Base-by-base conservation (phyloP, 768 basidiomycete genomes). In the Fomitopsis serialis region DNA sequence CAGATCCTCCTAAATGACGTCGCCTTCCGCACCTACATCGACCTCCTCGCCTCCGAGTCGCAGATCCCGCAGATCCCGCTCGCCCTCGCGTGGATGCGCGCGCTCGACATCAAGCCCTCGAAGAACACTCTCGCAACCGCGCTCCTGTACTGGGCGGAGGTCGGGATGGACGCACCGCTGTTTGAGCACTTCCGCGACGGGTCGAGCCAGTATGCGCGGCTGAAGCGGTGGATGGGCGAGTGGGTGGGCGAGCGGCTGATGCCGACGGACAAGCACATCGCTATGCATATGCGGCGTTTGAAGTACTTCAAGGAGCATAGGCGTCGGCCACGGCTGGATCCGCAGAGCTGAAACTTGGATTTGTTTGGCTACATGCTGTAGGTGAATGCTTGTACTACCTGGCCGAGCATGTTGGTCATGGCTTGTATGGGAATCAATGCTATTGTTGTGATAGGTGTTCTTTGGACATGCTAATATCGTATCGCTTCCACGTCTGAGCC, bases 21-120 rank as follows among this genome's bases (percentile, higher is more conserved):
- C 27, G 74, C 78, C 17, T 90, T 81, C 55, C 72, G 75, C 23
- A 64, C 80, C 12, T 85, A 86, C 54, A 73, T 91, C n/a, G 61
- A 75, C 48, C 70, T 90, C 3, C 73, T 90, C 7, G 85, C 82
- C 1, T 64, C 78, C 3, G 72, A 73, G 29, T 68, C 70, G 1
- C 71, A 72, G 1, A 73, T 78, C 9, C 62, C 68, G 0, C 86
- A 91, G 66, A 84, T 93, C 25, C 84, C 89, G 0, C 73, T 78
- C 12, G 73, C 74, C 12, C 66, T 93, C 0, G 80, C 79, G 19
- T 92, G 92, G 89, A 91, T 90, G 89, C 76, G 77, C 7, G 73
- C 71, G 15, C 59, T 90, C 36, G 66, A 66, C 0, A 68, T 92
- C 11, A 36, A 48, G 42, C 89, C 89, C 1, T 70, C 72, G n/a